phyloP scores from a whole-genome alignment of 371 early-diverging fungal species.

The Parasitella parasitica region DNA sequence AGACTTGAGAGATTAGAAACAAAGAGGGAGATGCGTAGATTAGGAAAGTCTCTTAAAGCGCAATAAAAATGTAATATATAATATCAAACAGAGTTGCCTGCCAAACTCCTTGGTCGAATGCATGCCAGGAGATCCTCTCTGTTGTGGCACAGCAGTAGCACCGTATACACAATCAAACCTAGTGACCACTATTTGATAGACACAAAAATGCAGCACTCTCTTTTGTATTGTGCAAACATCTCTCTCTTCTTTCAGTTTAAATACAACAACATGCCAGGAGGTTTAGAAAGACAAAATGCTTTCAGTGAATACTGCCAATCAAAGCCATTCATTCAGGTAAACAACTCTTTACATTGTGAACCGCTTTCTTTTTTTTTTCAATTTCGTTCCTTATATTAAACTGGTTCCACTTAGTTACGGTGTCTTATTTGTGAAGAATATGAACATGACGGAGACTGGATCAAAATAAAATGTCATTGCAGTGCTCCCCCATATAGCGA shows the following conservation, averaged over 20 bases:
- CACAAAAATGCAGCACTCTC: background rate
- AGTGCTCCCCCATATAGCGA: background rate
- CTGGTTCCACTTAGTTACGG: too few relatives aligned
- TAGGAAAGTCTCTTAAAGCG: background rate
- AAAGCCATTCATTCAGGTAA: slow-evolving; percentile 2
- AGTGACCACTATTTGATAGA: background rate
- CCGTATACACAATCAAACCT: background rate
- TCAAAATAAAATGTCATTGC: background rate
- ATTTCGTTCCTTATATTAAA: too few relatives aligned
- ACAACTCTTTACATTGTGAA: too few relatives aligned
- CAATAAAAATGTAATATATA: background rate
- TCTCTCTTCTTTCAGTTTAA: background rate
- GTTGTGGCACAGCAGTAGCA: background rate
- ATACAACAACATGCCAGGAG: background rate
- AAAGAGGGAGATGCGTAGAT: background rate
- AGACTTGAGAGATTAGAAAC: slow-evolving; percentile 17
- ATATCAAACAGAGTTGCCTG: too few relatives aligned
- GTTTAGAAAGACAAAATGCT: slow-evolving; percentile 12
- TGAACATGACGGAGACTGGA: slow-evolving; percentile 1
- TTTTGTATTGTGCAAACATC: background rate
- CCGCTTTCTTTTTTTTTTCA: too few relatives aligned
- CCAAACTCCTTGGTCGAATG: background rate
- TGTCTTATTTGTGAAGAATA: background rate
- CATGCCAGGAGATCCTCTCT: background rate
- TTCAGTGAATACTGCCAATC: background rate